Conservation (phyloP, 2,329 filamentous ascomycete species). For the Aspergillus felis region DNA sequence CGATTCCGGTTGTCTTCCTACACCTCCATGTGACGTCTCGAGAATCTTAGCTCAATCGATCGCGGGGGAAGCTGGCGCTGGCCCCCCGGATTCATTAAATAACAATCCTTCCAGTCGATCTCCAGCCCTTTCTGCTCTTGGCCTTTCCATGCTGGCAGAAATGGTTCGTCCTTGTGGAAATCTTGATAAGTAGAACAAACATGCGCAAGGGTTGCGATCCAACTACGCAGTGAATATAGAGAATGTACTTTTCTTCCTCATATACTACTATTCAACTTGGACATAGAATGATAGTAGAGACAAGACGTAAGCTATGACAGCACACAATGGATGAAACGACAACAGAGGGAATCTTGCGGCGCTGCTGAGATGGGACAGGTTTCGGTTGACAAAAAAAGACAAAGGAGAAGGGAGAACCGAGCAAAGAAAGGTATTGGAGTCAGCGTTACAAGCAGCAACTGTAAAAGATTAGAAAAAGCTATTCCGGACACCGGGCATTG, state of each 20-base stretch:
- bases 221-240: not conserved
- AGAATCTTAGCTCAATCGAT: conserved; percentile 2
- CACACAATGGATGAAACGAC: conserved; percentile 27
- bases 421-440: conserved; percentile 22
- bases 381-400: conserved; percentile 24
- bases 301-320: conserved; percentile 24
- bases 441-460: conserved; percentile 23
- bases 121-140: not conserved
- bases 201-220: not conserved
- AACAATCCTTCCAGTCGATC: conserved; percentile 2
- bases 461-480: conserved; percentile 32
- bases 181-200: not conserved
- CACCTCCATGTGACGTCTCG: not conserved
- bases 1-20: not conserved
- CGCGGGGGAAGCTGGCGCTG: conserved; percentile 13
- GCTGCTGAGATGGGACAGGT: conserved; percentile 34
- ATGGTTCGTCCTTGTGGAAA: not conserved
- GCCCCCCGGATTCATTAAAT: conserved; percentile 1
- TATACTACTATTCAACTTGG: conserved; percentile 30
- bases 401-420: conserved; percentile 12
- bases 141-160: not conserved
- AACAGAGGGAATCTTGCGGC: conserved; percentile 41
- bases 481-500: conserved; percentile 27
- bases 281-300: conserved; percentile 23
- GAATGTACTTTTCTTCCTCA: conserved; percentile 25